Evolutionary conservation across 345 rosid genomes (phyloP).

Genomic region (Brassica cretica): DNA sequence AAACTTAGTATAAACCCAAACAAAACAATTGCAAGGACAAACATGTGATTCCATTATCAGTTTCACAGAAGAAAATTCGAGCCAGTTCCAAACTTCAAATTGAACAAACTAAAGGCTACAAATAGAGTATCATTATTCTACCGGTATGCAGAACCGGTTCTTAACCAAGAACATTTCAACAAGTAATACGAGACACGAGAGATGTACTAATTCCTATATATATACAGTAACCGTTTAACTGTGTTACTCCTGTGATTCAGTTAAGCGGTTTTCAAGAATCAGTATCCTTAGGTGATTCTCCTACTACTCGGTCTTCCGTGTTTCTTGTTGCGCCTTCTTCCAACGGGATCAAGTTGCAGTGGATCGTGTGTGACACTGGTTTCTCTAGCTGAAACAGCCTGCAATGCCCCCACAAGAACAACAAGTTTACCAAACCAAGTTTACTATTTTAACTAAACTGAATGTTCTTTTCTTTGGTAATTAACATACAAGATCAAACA

Average conservation of each 20-base stretch:
- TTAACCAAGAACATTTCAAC: background rate
- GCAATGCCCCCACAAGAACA: constrained; percentile 27
- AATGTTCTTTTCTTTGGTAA: constrained; percentile 14
- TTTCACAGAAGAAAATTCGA: background rate
- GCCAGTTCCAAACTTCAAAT: background rate
- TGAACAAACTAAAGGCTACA: background rate
- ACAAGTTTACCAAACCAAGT: constrained; percentile 11
- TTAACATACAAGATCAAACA: background rate
- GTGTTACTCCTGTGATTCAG: background rate
- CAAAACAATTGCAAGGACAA: too few relatives aligned
- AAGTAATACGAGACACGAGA: background rate
- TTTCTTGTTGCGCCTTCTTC: constrained; percentile 44
- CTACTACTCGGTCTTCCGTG: constrained; percentile 37
- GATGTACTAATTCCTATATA: background rate
- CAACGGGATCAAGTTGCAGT: constrained; percentile 66
- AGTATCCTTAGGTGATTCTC: constrained; percentile 46
- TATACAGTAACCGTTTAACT: background rate
- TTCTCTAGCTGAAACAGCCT: constrained; percentile 92
- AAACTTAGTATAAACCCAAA: background rate
- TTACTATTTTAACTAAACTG: background rate
- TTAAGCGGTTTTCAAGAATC: constrained; percentile 28
- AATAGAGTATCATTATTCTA: background rate
- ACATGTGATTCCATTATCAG: background rate
- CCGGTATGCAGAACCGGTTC: background rate
- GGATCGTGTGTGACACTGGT: constrained; percentile 81